Conservation (phyloP, 2,329 filamentous ascomycete genomes). For the Chaetomiaceae sp. region DNA sequence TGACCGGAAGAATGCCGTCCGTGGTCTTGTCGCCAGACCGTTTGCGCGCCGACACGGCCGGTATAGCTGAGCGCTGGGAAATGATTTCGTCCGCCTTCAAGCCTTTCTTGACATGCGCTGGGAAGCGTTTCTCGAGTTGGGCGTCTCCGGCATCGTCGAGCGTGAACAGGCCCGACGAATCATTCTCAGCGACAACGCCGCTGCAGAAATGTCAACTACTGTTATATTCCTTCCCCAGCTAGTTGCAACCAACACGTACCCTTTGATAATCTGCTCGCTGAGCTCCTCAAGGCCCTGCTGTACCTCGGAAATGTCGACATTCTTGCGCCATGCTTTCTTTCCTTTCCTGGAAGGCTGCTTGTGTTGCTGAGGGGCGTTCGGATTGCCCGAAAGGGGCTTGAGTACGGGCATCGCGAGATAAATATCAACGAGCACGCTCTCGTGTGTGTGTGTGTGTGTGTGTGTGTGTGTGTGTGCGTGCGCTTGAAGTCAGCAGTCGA, state of each 20-base stretch:
- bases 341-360: slow-evolving; percentile 91
- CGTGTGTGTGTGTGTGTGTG: neutral
- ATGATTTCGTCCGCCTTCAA: slow-evolving; percentile 92
- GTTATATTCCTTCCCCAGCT: neutral
- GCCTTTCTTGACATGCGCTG: slow-evolving; percentile 58
- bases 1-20: slow-evolving; percentile 66
- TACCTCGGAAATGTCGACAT: slow-evolving; percentile 87
- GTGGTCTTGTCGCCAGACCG: slow-evolving; percentile 62
- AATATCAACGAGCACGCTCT: neutral
- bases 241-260: slow-evolving; percentile 52
- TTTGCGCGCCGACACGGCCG: slow-evolving; percentile 73
- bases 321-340: slow-evolving; percentile 98
- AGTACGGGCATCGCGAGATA: slow-evolving; percentile 47
- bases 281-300: slow-evolving; percentile 74
- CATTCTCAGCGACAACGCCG: slow-evolving; percentile 78
- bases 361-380: slow-evolving; percentile 67
- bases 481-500: too few species aligned
- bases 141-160: slow-evolving; percentile 70
- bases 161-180: slow-evolving; percentile 76
- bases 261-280: slow-evolving; percentile 84
- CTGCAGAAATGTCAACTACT: slow-evolving; percentile 38
- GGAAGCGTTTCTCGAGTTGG: slow-evolving; percentile 41
- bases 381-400: slow-evolving; percentile 41
- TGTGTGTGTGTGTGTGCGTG: too few species aligned
- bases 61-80: slow-evolving; percentile 72